Conservation (phyloP, 2,329 filamentous ascomycete species). For the Calonectria montana region DNA sequence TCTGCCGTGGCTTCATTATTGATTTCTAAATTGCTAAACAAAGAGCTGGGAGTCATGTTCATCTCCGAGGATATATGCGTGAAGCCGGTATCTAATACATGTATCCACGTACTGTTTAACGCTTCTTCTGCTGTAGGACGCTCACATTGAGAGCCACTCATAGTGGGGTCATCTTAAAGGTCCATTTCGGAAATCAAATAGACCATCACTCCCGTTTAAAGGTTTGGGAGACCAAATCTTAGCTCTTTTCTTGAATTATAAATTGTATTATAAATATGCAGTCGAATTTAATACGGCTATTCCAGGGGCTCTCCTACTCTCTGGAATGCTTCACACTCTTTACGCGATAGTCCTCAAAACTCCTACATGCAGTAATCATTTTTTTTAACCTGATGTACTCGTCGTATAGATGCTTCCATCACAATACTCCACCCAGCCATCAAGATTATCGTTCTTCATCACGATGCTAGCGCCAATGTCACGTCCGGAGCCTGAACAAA, state of each 20-base stretch:
- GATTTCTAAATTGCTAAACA: too few species aligned
- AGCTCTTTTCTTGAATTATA: not conserved
- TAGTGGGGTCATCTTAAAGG: too few species aligned
- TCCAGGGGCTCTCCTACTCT: not conserved
- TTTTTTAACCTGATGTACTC: not conserved
- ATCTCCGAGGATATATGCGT: too few species aligned
- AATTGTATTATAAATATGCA: not conserved
- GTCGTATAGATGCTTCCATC: not conserved
- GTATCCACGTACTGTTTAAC: too few species aligned
- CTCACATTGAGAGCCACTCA: too few species aligned
- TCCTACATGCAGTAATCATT: not conserved
- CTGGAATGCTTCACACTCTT: not conserved
- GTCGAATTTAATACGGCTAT: not conserved
- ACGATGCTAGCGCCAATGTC: not conserved
- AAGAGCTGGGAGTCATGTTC: too few species aligned
- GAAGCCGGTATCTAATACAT: too few species aligned
- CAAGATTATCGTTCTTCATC: not conserved
- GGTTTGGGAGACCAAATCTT: too few species aligned
- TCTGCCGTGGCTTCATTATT: too few species aligned
- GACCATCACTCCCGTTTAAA: too few species aligned
- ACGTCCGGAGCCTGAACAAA: not conserved
- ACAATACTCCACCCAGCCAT: not conserved
- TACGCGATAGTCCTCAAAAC: not conserved
- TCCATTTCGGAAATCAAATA: too few species aligned
- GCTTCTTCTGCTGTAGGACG: too few species aligned